Conservation (phyloP, 106 monocot species). For the Dioscorea zingiberensis region DNA sequence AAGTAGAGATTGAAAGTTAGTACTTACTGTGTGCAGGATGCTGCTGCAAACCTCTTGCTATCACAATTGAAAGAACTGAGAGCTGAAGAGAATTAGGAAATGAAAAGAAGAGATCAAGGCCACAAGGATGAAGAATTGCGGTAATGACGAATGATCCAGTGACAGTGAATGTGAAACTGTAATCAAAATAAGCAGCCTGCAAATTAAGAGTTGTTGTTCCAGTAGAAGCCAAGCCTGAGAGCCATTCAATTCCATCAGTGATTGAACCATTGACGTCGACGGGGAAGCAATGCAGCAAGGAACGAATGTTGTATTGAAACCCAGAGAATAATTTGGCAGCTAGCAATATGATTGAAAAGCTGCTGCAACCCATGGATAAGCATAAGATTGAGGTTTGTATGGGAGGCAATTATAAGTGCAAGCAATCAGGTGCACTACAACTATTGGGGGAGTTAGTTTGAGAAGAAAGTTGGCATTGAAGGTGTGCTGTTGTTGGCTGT, state of each 20-base stretch:
- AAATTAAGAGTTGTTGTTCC: not conserved
- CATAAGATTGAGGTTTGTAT: conserved; percentile 87
- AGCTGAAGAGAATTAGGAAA: conserved; percentile 37
- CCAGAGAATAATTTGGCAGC: too few species aligned
- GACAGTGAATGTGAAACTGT: conserved; percentile 59
- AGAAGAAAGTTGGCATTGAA: conserved; percentile 48
- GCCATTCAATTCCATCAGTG: too few species aligned
- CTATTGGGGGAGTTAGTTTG: conserved; percentile 72
- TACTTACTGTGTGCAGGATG: conserved; percentile 31
- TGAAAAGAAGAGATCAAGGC: conserved; percentile 32
- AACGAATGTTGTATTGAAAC: too few species aligned
- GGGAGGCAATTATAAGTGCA: conserved; percentile 97
- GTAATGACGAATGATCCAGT: conserved; percentile 30
- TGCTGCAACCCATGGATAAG: too few species aligned
- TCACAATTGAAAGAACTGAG: conserved; percentile 44
- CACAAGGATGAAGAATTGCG: not conserved
- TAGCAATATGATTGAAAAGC: too few species aligned
- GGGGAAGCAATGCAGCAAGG: not conserved
- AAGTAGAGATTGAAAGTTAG: too few species aligned
- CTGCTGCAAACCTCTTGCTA: conserved; percentile 38
- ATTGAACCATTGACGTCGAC: too few species aligned
- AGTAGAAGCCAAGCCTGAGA: not conserved
- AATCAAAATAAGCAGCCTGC: conserved; percentile 13
- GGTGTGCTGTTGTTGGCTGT: conserved; percentile 66
- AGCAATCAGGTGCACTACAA: conserved; percentile 51